Evolutionary conservation across 306 rosid genomes (phyloP), one percentile per base, ranked within the genome.

Genomic region (Parietaria judaica): DNA sequence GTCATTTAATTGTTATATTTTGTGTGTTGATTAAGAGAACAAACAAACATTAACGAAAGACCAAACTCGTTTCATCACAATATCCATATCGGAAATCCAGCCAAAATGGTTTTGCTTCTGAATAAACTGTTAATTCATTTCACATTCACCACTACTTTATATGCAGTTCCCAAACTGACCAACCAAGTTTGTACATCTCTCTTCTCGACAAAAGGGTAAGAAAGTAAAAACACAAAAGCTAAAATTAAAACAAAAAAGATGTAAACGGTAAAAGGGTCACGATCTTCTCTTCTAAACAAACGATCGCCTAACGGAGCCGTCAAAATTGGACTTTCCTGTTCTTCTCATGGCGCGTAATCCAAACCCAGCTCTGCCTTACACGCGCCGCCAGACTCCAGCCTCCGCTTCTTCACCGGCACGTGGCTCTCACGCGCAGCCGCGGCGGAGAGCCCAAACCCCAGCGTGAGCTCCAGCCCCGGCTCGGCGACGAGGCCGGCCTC

Each of bases 381-480:
- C 45, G 57, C 69, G 72, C 72, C 76, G 59, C 41, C 68, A 51
- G 7, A 56, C 43, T 76, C 75, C 12, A 88, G 65, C 76, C 80
- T 81, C 17, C 98, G 75, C 78, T 91, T 91, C 80, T 91, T 91
- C 59, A 88, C 73, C 0, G 96, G 98, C 17, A 87, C 80, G 64
- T 75, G 95, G 11, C 56, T 41, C 0, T 65, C 76, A 67, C 80
- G 81, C 39, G 84, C 70, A 10, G 45, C 68, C 58, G 95, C 31
- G 31, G 31, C 2, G 31, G 31, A 23, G 31, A 23, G 95, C 68
- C 81, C 82, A 0, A 85, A 48, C 36, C 98, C 96, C 0, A 91
- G 84, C 1, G 96, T 88, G 11, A 91, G 78, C 59, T 91, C 98
- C 37, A 91, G 66, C 51, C 64, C 96, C 46, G 82, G 17, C 36